Base-by-base conservation (phyloP, 164 flowering plant species). In the Stephania cephalantha region DNA sequence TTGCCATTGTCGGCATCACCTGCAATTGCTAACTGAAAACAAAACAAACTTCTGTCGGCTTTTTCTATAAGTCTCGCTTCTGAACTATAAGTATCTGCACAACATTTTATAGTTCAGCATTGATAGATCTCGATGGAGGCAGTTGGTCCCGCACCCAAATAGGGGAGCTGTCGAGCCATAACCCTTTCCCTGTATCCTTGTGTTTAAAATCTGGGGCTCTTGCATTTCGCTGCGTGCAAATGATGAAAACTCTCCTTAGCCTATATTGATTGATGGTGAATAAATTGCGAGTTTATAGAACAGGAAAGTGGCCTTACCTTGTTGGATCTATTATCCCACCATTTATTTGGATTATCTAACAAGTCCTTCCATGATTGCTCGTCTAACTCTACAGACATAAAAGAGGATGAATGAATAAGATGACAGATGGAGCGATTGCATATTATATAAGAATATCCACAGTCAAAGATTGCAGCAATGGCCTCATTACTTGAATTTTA, bases 291-390 rank as follows among this genome's bases (percentile, higher is more conserved):
- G 7, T n/a, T 7, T 18, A 4, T 17, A 20, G n/a, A 58, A 17
- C 17, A 17, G 1, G 6, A 58, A 45, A 42, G n/a, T 20, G 45
- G 15, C 29, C 46, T 17, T 22, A 88, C 90, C 88, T 91, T 91
- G 10, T n/a, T 17, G 10, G 66, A 66, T 77, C 95, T 87, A 68
- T 89, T 88, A 80, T 91, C 96, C 93, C 91, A 88, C 96, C 96
- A 91, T 22, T 87, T 84, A 52, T 75, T 48, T 64, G 90, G 90
- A 77, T 88, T 88, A 67, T 88, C 86, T 69, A 87, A 75, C 79
- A 88, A 82, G 74, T 86, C 75, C 79, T 86, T 90, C 96, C 96
- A 91, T n/a, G 55, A 70, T 64, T 84, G 85, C 30, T 84, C 86
- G 13, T 73, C 86, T 77, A 53, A 61, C 55, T 70, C 29, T 15